A percentile compares a stretch with the other conserved stretches of the same genome.
Evolutionary conservation across 2,329 filamentous ascomycete genomes (phyloP).

Genomic region (Alternaria incomplexa): DNA sequence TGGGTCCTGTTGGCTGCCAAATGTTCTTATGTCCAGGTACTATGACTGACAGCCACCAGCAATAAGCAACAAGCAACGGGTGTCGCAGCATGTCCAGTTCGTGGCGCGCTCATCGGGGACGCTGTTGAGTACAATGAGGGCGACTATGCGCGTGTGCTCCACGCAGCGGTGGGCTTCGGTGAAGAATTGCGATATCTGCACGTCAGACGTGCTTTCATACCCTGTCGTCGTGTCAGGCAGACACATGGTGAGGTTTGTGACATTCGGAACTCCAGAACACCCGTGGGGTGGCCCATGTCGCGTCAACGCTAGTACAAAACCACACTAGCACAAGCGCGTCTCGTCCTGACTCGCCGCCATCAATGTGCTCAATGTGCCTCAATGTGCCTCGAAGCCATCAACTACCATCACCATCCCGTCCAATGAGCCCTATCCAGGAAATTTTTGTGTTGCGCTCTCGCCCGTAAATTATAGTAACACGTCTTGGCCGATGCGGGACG

Average conservation of each 20-base stretch:
- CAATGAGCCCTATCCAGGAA: background rate
- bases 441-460: background rate
- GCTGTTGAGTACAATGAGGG: background rate
- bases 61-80: background rate
- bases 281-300: background rate
- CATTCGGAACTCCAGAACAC: background rate
- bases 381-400: slow-evolving; percentile 11
- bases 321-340: background rate
- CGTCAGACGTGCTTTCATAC: background rate
- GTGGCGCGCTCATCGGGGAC: background rate
- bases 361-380: slow-evolving; percentile 28
- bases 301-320: background rate
- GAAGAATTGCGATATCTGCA: background rate
- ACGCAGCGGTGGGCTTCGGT: background rate
- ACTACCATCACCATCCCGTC: background rate
- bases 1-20: background rate
- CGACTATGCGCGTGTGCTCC: background rate
- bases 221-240: background rate
- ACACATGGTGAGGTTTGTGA: background rate
- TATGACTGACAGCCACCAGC: background rate
- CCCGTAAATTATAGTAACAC: background rate
- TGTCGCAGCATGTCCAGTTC: background rate
- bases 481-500: background rate
- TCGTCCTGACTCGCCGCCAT: slow-evolving; percentile 1
- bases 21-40: background rate